phyloP scores from a whole-genome alignment of 352 stramenopile species.

The Halophytophthora batemanensis region DNA sequence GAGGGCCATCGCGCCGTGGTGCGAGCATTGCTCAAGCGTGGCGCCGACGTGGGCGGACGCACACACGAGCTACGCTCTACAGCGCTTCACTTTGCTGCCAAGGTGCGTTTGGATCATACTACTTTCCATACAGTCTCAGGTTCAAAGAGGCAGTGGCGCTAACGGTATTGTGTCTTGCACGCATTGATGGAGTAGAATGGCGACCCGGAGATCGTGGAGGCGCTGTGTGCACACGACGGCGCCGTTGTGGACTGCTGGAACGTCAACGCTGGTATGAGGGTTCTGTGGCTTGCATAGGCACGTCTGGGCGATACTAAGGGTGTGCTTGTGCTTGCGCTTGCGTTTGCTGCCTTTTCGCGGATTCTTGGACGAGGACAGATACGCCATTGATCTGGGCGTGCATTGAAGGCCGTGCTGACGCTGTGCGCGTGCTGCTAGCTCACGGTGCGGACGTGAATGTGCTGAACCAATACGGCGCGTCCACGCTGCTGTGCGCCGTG shows the following conservation, averaged over 20 bases:
- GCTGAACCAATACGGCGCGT: slow-evolving; percentile 69
- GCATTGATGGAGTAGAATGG: slow-evolving; percentile 41
- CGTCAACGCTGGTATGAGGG: slow-evolving; percentile 42
- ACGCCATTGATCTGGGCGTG: slow-evolving; percentile 82
- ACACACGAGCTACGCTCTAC: slow-evolving; percentile 76
- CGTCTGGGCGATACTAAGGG: not conserved
- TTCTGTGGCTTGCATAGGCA: not conserved
- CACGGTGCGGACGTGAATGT: slow-evolving; percentile 62
- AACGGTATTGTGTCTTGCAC: not conserved
- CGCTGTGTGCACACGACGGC: slow-evolving; percentile 62
- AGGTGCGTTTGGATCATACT: slow-evolving; percentile 25
- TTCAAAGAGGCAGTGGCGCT: not conserved
- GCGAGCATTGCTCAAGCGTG: slow-evolving; percentile 47
- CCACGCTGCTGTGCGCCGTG: slow-evolving; percentile 67
- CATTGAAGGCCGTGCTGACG: slow-evolving; percentile 66
- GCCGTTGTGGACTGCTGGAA: slow-evolving; percentile 65
- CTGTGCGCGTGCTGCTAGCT: slow-evolving; percentile 62
- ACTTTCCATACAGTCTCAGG: not conserved
- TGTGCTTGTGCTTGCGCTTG: not conserved
- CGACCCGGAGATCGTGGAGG: slow-evolving; percentile 57
- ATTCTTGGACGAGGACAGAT: slow-evolving; percentile 19
- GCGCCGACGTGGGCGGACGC: slow-evolving; percentile 55
- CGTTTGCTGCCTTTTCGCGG: not conserved
- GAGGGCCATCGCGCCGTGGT: slow-evolving; percentile 65
- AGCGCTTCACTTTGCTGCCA: slow-evolving; percentile 77